Evolutionary conservation across 305 asterid genomes (phyloP).

Genomic region (Vinca major): DNA sequence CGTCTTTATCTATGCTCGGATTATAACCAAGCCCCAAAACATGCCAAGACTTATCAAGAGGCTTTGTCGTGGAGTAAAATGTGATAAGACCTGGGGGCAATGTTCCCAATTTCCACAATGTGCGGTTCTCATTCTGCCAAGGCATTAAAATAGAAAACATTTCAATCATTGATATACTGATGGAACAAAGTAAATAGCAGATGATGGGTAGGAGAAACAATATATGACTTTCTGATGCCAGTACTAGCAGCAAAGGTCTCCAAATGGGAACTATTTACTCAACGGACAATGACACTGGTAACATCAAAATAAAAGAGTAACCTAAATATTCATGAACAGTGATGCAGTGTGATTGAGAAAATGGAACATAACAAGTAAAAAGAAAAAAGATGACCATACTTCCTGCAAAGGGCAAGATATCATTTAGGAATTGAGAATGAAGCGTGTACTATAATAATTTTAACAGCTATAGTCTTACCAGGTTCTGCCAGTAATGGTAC

Average conservation of each 20-base stretch:
- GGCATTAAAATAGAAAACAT: background rate
- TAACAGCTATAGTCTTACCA: slow-evolving; percentile 24
- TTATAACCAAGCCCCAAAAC: slow-evolving; percentile 75
- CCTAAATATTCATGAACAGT: background rate
- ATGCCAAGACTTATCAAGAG: slow-evolving; percentile 65
- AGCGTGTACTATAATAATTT: background rate
- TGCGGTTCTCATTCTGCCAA: slow-evolving; percentile 68
- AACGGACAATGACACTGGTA: background rate
- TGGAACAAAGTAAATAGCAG: slow-evolving; percentile 1
- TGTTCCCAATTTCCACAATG: slow-evolving; percentile 64
- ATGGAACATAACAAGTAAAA: background rate
- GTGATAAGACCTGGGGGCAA: slow-evolving; percentile 69
- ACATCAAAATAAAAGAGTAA: background rate
- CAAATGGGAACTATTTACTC: background rate
- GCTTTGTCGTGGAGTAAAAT: slow-evolving; percentile 71
- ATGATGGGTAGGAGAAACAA: slow-evolving; percentile 3
- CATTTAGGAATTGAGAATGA: background rate
- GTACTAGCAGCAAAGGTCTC: background rate
- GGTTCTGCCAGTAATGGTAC: slow-evolving; percentile 48
- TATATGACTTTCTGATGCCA: background rate
- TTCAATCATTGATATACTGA: background rate
- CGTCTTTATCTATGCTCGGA: slow-evolving; percentile 66
- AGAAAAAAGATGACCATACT: background rate
- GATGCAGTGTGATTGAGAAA: background rate
- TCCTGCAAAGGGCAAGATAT: background rate